Evolutionary conservation across 2,329 filamentous ascomycete genomes (phyloP), one percentile per base, ranked within the genome.

Genomic region (Ascochyta fabae): DNA sequence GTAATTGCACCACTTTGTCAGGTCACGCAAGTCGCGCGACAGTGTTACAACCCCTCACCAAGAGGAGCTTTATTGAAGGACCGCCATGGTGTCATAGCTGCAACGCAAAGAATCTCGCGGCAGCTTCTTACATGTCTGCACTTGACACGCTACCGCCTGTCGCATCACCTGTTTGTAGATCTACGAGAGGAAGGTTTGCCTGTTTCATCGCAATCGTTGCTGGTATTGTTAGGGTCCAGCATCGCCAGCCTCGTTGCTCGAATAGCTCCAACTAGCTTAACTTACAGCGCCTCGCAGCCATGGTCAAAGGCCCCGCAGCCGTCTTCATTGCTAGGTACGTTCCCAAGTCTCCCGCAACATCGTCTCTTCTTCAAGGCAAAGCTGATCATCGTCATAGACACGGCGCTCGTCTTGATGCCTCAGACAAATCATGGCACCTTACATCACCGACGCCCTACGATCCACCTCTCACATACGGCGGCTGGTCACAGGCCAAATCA

Each of bases 401-500:
- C 77, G 95, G 95, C 70, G 91, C 93, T 67, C 89, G 95, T 65
- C 88, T 99, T 54, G 95, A 99, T 75, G 92, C 92, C 52, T 92
- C 93, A 59, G 93, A 99, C 81, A 92, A 93, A 74, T 87, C 91
- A 75, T 99, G 95, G 95, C 92, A 97, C 75, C 84, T 96, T 50
- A 90, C 90, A 27, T 96, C 95, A 6, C 90, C 93, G 1, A 93
- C 92, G 6, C 95, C 95, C 2, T 99, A 98, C 80, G 94, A 99
- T 64, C 91, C 95, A 63, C 95, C 95, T 45, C 83, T 99, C 54
- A 96, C 93, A 3, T 98, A 97, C 72, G 91, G 91, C 65, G 95
- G 95, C 62, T 97, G 95, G 90, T 86, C 88, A 13, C 95, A 98
- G 76, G 88, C 90, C 49, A 88, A 90, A 66, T 86, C 88, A 5